phyloP scores from a whole-genome alignment of 306 rosid genomes.

The Chamaecrista fasciculata region DNA sequence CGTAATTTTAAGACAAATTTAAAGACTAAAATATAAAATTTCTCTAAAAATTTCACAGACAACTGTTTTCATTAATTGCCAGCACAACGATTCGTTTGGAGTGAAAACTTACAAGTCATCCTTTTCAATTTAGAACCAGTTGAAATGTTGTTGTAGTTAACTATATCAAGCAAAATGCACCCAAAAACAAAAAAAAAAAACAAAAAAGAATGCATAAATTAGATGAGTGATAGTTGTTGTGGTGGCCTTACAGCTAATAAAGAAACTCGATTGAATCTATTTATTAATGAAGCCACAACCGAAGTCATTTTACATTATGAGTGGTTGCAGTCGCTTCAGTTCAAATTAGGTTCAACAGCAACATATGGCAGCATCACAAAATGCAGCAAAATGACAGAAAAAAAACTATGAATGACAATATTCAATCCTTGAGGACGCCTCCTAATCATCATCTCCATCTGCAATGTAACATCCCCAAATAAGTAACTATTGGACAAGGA shows the following conservation, averaged over 20 bases:
- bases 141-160: no score
- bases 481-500: neutral
- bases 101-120: no score
- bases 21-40: no score
- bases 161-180: no score
- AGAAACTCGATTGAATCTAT: constrained; percentile 7
- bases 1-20: no score
- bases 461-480: constrained; percentile 1
- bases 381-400: constrained; percentile 25
- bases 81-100: no score
- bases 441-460: neutral
- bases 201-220: no score
- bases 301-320: constrained; percentile 18
- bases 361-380: constrained; percentile 36
- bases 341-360: constrained; percentile 32
- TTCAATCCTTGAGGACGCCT: neutral
- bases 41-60: no score
- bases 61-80: no score
- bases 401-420: neutral
- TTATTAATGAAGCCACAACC: constrained; percentile 32
- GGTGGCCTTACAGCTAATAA: constrained; percentile 8
- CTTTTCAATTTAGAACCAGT: no score
- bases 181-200: no score
- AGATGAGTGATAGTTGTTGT: neutral
- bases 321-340: constrained; percentile 27